phyloP scores from a whole-genome alignment of 495 filamentous ascomycete genomes.

The Sporormia fimetaria region DNA sequence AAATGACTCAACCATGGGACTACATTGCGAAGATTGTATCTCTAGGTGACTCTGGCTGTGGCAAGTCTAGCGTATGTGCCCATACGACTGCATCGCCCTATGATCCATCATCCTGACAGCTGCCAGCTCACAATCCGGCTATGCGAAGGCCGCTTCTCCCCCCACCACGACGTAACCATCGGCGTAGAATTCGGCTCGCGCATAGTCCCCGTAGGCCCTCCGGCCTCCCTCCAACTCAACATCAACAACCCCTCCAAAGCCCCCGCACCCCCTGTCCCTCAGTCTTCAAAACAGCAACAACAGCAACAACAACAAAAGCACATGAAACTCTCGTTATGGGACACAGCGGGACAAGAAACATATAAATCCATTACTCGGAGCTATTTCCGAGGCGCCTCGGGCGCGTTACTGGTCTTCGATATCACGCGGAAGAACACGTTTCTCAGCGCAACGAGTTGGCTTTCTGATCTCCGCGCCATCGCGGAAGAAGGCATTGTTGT shows the following conservation, averaged over 20 bases:
- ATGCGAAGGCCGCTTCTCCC: slow-evolving; percentile 90
- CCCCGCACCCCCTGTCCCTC: background rate
- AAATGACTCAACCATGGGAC: slow-evolving; percentile 76
- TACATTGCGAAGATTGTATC: slow-evolving; percentile 98
- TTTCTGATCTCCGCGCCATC: slow-evolving; percentile 82
- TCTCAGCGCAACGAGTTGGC: slow-evolving; percentile 72
- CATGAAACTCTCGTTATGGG: slow-evolving; percentile 72
- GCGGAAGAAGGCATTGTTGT: slow-evolving; percentile 91
- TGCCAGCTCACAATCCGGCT: slow-evolving; percentile 77
- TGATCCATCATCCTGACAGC: background rate
- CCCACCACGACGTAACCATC: slow-evolving; percentile 92
- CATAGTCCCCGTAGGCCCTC: slow-evolving; percentile 84
- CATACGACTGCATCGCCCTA: background rate
- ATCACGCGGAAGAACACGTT: slow-evolving; percentile 82
- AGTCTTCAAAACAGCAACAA: slow-evolving; percentile 45
- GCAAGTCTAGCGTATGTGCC: slow-evolving; percentile 61
- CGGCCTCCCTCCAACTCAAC: slow-evolving; percentile 42
- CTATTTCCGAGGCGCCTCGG: slow-evolving; percentile 89
- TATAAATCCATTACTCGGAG: slow-evolving; percentile 90
- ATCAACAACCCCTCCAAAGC: slow-evolving; percentile 34
- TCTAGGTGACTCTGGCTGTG: slow-evolving; percentile 88
- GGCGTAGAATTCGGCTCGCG: slow-evolving; percentile 94
- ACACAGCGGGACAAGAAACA: slow-evolving; percentile 94
- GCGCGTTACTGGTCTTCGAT: slow-evolving; percentile 90
- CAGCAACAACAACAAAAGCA: slow-evolving; percentile 49